Evolutionary conservation across 345 rosid species (phyloP), one percentile per base, ranked within the genome.

Genomic region (Erodium maritimum): DNA sequence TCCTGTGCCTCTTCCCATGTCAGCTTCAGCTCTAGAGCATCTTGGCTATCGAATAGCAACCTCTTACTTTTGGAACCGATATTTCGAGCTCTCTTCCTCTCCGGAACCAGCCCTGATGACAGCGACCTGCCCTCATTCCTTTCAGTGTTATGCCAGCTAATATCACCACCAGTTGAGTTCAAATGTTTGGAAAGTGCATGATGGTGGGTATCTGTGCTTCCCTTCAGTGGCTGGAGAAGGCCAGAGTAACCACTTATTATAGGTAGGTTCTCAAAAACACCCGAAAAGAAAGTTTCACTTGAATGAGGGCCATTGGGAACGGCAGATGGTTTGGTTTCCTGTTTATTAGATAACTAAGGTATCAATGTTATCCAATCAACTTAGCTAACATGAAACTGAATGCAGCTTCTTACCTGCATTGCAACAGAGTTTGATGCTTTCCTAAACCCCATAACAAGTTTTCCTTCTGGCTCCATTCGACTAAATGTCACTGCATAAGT

Each of bases 1-100:
- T 93, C 96, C 65, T 93, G 99, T 37, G 82, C 86, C 82, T 93
- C 99, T 77, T 86, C 91, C 99, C 96, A 93, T 50, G 95, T 88
- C 68, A 93, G 69, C 69, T 80, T 89, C 67, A 93, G 80, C 83
- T 93, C 99, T 66, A 89, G 56, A 71, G 84, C 91, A 76, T 88
- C 99, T 45, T 75, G 76, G 64, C 82, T 83, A 69, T 89, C 96
- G 48, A 88, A 75, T 60, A 86, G 79, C 74, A 93, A 70, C 63
- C 96, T 79, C 79, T 93, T 93, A 78, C 89, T 86, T 78, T 85
- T 87, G 57, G 83, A 76, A 55, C 96, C 95, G 57, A 88, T 85
- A 67, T 89, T 88, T 55, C 91, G 77, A 62, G 83, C 73, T 68
- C 84, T 85, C 77, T 87, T 93, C 68, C 87, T 83, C 61, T 84